Base-by-base conservation (phyloP, 805 yeast species). In the Ascoidea asiatica region DNA sequence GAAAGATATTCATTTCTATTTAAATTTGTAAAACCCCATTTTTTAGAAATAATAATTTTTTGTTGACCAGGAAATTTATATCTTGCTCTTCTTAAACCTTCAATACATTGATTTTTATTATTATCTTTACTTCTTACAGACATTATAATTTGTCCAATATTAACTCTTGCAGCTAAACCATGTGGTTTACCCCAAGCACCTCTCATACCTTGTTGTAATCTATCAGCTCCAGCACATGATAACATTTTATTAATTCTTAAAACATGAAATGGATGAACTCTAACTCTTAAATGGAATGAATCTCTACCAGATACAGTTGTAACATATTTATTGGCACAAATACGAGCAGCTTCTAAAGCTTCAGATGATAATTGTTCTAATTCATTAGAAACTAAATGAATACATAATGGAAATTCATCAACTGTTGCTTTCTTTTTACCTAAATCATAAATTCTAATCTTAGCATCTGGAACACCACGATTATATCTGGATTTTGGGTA, bases 1-100 rank as follows among this genome's bases (percentile, higher is more conserved):
- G 75, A 79, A 66, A 87, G 76, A 83, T 90, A 92, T 66, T 92
- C 97, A 50, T 76, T 95, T 77, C 98, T 86, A 94, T 90, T 79
- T 67, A 92, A 83, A 72, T 85, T 85, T 73, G 99, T 92, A 97
- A 92, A 92, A 77, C 99, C 99, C 99, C 99, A 92, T 77, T 92
- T 92, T 94, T 92, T 92, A 61, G 99, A 92, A 73, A 92, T 75
- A 66, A 92, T 92, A 69, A 92, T 92, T 81, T 81, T 90, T 77
- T 92, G 99, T 79, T 92, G 99, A 79, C 99, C 99, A 73, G 99
- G 99, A 97, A 92, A 92, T 90, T 92, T 92, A 86, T 92, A 92
- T 80, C 97, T 90, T 58, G 97, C 95, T 82, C 99, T 90, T 81
- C 98, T 90, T 72, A 92, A 85, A 79, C 90, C 98, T 80, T 92